phyloP scores from a whole-genome alignment of 768 basidiomycete species.

The Leccinum broughii region DNA sequence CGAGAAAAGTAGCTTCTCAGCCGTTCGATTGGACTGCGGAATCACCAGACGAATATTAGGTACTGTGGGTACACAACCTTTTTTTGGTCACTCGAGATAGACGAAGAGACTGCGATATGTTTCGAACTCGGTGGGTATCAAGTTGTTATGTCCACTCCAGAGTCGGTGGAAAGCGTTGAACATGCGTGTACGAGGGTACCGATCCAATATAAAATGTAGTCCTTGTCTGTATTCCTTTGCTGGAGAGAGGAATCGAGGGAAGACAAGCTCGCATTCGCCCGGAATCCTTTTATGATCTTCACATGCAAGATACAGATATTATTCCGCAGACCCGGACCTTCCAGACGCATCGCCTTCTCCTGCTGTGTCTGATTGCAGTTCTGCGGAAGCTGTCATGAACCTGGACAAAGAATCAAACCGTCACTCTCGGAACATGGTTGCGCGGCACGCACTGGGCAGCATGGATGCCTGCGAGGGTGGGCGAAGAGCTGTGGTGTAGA shows the following conservation, averaged over 20 bases:
- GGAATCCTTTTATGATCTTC: not conserved
- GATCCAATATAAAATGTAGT: not conserved
- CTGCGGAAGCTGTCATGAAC: slow-evolving; percentile 52
- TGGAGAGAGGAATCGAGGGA: not conserved
- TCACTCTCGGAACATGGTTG: not conserved
- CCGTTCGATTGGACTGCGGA: not conserved
- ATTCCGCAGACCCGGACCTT: slow-evolving; percentile 13
- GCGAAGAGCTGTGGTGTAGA: too few species aligned
- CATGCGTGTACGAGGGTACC: not conserved
- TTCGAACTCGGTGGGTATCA: not conserved
- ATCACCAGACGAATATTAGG: not conserved
- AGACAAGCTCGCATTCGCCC: not conserved
- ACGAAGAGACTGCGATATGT: not conserved
- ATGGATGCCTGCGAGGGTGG: slow-evolving; percentile 65
- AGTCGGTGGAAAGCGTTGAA: not conserved
- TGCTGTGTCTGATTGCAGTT: slow-evolving; percentile 37
- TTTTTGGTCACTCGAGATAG: too few species aligned
- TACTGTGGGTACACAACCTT: too few species aligned
- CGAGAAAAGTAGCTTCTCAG: not conserved
- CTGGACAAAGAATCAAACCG: slow-evolving; percentile 28
- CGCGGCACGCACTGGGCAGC: slow-evolving; percentile 67
- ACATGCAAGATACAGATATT: not conserved
- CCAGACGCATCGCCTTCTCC: slow-evolving; percentile 14
- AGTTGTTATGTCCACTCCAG: too few species aligned
- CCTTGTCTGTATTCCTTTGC: not conserved